A percentile compares a stretch with the other conserved stretches of the same genome.
Conservation (phyloP, 2,329 filamentous ascomycete genomes). For the Cytospora piceae region DNA sequence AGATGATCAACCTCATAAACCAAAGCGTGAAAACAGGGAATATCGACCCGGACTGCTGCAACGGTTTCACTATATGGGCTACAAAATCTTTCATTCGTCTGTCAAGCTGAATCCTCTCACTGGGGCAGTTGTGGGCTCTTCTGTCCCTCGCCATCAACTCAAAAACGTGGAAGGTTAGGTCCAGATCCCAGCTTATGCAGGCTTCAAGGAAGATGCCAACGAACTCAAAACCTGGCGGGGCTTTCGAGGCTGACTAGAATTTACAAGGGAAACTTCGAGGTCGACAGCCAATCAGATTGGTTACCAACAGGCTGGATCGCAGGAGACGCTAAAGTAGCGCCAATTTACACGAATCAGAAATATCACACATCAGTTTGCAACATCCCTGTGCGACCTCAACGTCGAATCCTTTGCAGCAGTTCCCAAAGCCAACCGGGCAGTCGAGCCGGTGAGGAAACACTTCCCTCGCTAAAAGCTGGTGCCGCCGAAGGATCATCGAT, state of each 20-base stretch:
- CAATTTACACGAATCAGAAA: slow-evolving; percentile 19
- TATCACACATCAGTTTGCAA: slow-evolving; percentile 12
- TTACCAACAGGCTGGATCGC: slow-evolving; percentile 25
- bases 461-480: neutral
- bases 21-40: neutral
- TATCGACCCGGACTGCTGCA: neutral
- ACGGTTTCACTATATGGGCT: neutral
- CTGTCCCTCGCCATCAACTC: slow-evolving; percentile 12
- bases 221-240: slow-evolving; percentile 11
- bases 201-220: slow-evolving; percentile 10
- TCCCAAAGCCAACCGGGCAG: neutral
- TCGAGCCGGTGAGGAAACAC: slow-evolving; percentile 13
- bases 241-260: slow-evolving; percentile 5
- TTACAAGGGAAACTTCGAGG: slow-evolving; percentile 7
- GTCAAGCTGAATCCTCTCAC: neutral
- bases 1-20: neutral
- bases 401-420: slow-evolving; percentile 18
- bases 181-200: slow-evolving; percentile 11
- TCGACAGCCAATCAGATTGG: slow-evolving; percentile 11
- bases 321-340: slow-evolving; percentile 27
- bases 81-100: neutral
- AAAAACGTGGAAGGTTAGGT: slow-evolving; percentile 18
- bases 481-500: slow-evolving; percentile 2
- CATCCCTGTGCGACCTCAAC: slow-evolving; percentile 19
- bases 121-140: neutral